Evolutionary conservation across 345 rosid species (phyloP).

Genomic region (Rubroshorea leprosula): DNA sequence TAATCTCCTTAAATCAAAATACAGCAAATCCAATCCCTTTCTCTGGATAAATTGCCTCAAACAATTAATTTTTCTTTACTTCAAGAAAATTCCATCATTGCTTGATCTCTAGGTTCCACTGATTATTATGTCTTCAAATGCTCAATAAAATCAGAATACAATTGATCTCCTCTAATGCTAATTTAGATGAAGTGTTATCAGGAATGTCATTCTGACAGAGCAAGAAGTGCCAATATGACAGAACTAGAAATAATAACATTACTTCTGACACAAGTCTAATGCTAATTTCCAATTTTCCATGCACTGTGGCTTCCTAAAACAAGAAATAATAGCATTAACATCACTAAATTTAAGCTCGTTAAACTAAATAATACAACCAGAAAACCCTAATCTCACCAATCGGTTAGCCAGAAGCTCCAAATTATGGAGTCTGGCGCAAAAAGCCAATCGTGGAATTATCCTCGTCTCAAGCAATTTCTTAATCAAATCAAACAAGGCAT

Average conservation of each 20-base stretch:
- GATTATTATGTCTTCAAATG: not conserved
- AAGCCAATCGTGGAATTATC: conserved; percentile 1
- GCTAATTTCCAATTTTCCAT: too few relatives aligned
- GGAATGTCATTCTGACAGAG: too few relatives aligned
- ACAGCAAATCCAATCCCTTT: not conserved
- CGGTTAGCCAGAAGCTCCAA: not conserved
- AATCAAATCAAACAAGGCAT: too few relatives aligned
- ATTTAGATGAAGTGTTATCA: too few relatives aligned
- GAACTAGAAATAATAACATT: too few relatives aligned
- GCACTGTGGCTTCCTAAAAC: too few relatives aligned
- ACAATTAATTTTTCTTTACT: not conserved
- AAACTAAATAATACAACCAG: too few relatives aligned
- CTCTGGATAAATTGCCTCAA: not conserved
- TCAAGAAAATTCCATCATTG: not conserved
- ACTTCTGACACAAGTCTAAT: too few relatives aligned
- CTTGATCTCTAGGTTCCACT: not conserved
- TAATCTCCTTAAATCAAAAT: too few relatives aligned
- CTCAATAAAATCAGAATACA: not conserved
- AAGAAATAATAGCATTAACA: too few relatives aligned
- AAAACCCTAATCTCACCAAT: conserved; percentile 8
- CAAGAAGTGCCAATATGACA: too few relatives aligned
- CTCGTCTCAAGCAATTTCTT: not conserved
- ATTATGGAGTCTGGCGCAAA: not conserved
- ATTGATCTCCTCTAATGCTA: too few relatives aligned
- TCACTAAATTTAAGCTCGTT: not conserved